These are phyloP conservation scores for Cynanchum wilfordii DNA, from an alignment of 257 asterid genomes.

Conservation along the genomic window DNA sequence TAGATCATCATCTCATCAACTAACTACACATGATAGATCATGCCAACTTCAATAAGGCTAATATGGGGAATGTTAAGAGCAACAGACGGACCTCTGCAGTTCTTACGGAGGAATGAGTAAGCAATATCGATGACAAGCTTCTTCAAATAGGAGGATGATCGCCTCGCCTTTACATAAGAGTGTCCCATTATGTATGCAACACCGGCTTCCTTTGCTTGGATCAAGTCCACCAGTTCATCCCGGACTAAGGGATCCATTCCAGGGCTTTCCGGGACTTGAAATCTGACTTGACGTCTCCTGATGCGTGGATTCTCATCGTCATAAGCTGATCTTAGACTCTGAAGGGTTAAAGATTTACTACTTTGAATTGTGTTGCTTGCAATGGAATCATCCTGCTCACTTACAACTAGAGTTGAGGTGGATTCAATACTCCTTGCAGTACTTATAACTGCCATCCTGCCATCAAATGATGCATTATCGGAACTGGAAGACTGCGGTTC, in stretches of 20 bases:
- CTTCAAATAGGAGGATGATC: conserved; percentile 66
- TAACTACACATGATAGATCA: conserved; percentile 75
- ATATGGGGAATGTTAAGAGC: conserved; percentile 90
- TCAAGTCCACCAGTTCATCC: conserved; percentile 76
- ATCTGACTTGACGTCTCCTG: conserved; percentile 67
- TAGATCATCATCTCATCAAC: not conserved
- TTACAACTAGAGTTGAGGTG: conserved; percentile 36
- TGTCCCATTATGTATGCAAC: conserved; percentile 93
- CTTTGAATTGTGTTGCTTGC: conserved; percentile 43
- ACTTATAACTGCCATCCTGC: conserved; percentile 96
- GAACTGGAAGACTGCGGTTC: conserved; percentile 70
- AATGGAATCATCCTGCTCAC: conserved; percentile 41
- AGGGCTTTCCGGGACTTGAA: conserved; percentile 51
- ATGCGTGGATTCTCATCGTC: conserved; percentile 74
- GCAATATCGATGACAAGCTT: conserved; percentile 81
- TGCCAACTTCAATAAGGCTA: conserved; percentile 92
- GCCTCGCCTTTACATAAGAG: conserved; percentile 78
- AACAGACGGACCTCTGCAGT: conserved; percentile 91
- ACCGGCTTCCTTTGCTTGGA: conserved; percentile 90
- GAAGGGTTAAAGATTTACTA: conserved; percentile 70
- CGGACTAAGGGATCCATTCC: conserved; percentile 58
- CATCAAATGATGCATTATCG: conserved; percentile 64
- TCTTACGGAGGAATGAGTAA: conserved; percentile 84
- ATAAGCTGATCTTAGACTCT: conserved; percentile 59
- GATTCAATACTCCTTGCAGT: conserved; percentile 45